Evolutionary conservation across 2,329 filamentous ascomycete species (phyloP), one percentile per base, ranked within the genome.

Genomic region (Chaetothyriales sp.): DNA sequence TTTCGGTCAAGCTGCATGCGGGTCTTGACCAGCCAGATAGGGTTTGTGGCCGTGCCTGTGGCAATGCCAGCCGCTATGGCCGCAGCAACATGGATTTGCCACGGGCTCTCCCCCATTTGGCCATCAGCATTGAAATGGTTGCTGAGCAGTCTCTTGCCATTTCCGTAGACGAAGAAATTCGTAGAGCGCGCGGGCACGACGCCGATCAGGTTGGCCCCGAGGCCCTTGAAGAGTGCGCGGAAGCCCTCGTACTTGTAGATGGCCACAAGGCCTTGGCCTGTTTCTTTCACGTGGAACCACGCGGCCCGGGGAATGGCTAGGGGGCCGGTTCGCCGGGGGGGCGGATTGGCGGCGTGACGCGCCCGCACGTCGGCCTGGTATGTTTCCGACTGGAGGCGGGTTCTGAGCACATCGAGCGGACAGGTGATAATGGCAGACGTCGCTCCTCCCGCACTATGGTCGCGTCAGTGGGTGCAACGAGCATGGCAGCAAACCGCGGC

Each of bases 1-100:
- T 86, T 86, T 72, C 89, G 94, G 72, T 97, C 89, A 33, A 97
- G 78, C 70, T 97, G 89, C 61, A 97, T 67, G 29, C 89, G 77
- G 43, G 89, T 97, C 76, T 97, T 97, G 64, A 97, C 81, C 57
- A 97, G 78, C 89, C 89, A 97, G 63, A 97, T 95, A 1, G 89
- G 89, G 68, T 95, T 95, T 40, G 89, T 97, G 19, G 85, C 86
- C 1, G 90, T 95, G 46, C 86, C 86, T 0, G 90, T 95, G 5
- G 83, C 82, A 44, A 95, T 78, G 1, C 89, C 89, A 1, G 89
- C 89, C 15, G 77, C 75, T 1, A 85, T 80, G 4, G 86, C 89
- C 1, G 88, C 83, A 46, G 78, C 72, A 7, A 95, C 74, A 66
- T 95, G 88, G 9, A 95, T 89, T 37, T 51, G 58, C 60, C 60